Base-by-base conservation (phyloP, 2,329 filamentous ascomycete species). In the Nannizziopsis arthrosporioides region DNA sequence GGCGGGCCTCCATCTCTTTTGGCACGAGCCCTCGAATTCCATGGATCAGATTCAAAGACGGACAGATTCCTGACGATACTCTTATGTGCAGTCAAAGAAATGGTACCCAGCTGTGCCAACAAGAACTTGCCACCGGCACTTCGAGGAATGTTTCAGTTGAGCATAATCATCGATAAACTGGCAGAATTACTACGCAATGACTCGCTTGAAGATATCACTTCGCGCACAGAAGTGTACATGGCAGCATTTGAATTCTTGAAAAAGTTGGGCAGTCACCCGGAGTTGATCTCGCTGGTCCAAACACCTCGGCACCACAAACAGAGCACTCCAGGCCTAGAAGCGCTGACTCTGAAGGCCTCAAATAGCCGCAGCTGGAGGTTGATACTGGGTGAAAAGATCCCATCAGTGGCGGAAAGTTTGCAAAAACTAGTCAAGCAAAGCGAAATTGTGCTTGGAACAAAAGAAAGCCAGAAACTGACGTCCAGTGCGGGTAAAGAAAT, bases 101-200 rank as follows among this genome's bases (percentile, higher is more conserved):
- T 53, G 51, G 47, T 53, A 27, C 51, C 52, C 5, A 34, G 47
- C 19, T 6, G 19, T 15, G 15, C 12, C 5, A 54, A 42, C 49
- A 35, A 49, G 30, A 54, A 61, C 14, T 61, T 66, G 14, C 60
- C 64, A 2, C 39, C 43, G 5, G 55, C 53, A 4, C 44, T 69
- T 1, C 37, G 52, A 36, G 56, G 59, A 1, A 62, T 70, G 55
- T 56, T 71, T 7, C 52, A 59, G 9, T 50, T 63, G 7, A 65
- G 63, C 48, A 62, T 63, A 22, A 50, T 70, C 8, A 53, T 69
- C 8, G 61, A 66, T 32, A 63, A 61, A 32, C 58, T 60, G 11
- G 63, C 63, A 1, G 62, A 70, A 17, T 55, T 71, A 2, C 52
- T 72, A 7, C 58, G 65, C 9, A 68, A 69, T 52, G 68, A 69